Evolutionary conservation across 768 basidiomycete species (phyloP), one percentile per base, ranked within the genome.

Genomic region (Lentinula guzmanii): DNA sequence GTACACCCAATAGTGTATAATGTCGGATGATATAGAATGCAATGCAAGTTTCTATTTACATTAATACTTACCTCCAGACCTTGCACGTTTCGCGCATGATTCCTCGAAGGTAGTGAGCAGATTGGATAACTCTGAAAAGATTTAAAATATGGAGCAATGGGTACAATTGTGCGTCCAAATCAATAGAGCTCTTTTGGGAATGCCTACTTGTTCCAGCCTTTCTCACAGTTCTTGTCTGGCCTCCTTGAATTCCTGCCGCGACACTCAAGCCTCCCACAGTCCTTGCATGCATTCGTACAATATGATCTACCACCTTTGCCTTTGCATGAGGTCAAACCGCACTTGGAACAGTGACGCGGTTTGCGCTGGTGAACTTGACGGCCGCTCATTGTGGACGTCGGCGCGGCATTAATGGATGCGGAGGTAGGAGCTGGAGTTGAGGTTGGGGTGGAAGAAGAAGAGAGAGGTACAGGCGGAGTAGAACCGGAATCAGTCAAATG

Each of bases 221-320:
- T 87, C 4, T 77, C 76, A 66, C 90, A 92, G 61, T 78, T 81
- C 71, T 89, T 87, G 67, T 91, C 90, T 5, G 91, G 90, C 52
- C 88, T 75, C 70, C 90, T 79, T 68, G 86, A 89, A 67, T 90
- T 91, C 72, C 90, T 77, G 28, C 90, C 90, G 66, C 80, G 85
- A 68, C 90, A 93, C 15, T 89, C 86, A 64, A 87, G 66, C 76
- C 87, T 87, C n/a, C 89, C 88, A 69, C 91, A 93, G 71, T 93
- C 90, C 74, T 90, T 87, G 65, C 90, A 92, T 45, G 83, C 76
- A 70, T 86, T 91, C 66, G 75, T 76, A 69, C 90, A 93, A 69
- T 90, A 91, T 48, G 76, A 76, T 42, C 89, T 77, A 4, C 90
- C 90, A 3, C 90, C 90, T 66, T 91, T 92, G 53, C 90, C 90